Evolutionary conservation across 306 rosid genomes (phyloP), one percentile per base, ranked within the genome.

Genomic region (Lathyrus aphaca): DNA sequence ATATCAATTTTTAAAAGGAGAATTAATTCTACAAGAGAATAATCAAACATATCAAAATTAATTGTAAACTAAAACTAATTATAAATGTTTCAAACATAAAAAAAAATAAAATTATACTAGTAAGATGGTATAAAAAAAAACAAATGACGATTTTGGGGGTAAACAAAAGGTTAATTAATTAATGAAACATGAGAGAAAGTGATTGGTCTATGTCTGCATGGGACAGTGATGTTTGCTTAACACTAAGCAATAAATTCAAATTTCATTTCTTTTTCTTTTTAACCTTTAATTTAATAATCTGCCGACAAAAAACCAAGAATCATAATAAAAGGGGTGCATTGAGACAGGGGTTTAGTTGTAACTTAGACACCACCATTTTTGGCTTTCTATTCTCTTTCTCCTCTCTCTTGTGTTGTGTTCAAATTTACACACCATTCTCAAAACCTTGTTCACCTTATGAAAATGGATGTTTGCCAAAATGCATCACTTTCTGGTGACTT

Each of bases 221-320:
- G 76, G 83, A 80, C 53, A 61, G 83, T 59, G 82, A 75, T 74
- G 79, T 78, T 65, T 80, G 76, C 78, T 79, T 74, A 81, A 42
- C 61, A 63, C 67, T 78, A 53, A 73, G 55, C 61, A 74, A 25
- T 25, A 56, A 80, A 66, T 71, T 72, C 64, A 57, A 60, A 62
- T 77, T 67, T 69, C 13, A 18, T 40, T 39, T 18, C 16, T 59
- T 55, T 72, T 72, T 30, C 59, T 74, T 66, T 82, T 65, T 63
- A 74, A 77, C 85, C 82, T 67, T 82, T 73, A 49, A 69, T 56
- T 23, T 82, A 61, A 18, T 63, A 63, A 40, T 39, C 90, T 89
- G 96, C 96, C 96, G 96, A 89, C 92, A 89, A 65, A 86, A 79
- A 77, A 67, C 79, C 30, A 65, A 84, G 81, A 61, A 61, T 76